Conservation (phyloP, 768 basidiomycete genomes). For the Artomyces pyxidatus region DNA sequence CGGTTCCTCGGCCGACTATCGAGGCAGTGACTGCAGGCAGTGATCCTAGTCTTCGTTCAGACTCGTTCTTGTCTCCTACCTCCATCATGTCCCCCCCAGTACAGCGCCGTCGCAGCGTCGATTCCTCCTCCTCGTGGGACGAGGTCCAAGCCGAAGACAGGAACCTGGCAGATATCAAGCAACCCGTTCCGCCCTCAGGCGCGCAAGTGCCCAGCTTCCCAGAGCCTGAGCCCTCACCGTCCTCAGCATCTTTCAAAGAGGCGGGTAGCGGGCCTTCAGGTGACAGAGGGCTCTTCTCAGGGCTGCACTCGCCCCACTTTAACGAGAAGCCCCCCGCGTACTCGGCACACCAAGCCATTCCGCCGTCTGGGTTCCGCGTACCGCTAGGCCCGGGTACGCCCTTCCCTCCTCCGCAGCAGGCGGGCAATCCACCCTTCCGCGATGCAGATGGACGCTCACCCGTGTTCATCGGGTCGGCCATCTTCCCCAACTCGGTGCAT, state of each 20-base stretch:
- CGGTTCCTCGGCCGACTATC: too few relatives aligned
- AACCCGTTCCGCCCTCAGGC: not conserved
- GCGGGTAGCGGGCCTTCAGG: not conserved
- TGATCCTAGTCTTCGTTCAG: slow-evolving; percentile 3
- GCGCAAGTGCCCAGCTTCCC: not conserved
- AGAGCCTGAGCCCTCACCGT: not conserved
- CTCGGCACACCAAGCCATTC: slow-evolving; percentile 21
- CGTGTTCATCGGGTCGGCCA: slow-evolving; percentile 66
- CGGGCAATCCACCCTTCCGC: slow-evolving; percentile 42
- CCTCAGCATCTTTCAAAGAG: not conserved
- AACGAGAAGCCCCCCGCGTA: not conserved
- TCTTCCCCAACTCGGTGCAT: slow-evolving; percentile 59
- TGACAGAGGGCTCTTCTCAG: not conserved
- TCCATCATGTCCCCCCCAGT: slow-evolving; percentile 4
- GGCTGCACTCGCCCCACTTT: not conserved
- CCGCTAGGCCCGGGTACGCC: slow-evolving; percentile 36
- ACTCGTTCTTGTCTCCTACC: not conserved
- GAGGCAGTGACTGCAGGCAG: too few relatives aligned
- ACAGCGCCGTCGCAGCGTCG: slow-evolving; percentile 12
- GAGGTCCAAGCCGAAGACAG: not conserved
- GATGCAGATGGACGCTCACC: slow-evolving; percentile 53
- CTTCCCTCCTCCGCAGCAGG: slow-evolving; percentile 36
- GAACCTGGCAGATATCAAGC: not conserved
- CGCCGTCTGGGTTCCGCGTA: slow-evolving; percentile 62
- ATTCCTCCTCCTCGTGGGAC: slow-evolving; percentile 10